These are phyloP conservation scores for Fusarium decemcellulare DNA, from an alignment of 2,329 filamentous ascomycete genomes.

Conservation along the genomic window DNA sequence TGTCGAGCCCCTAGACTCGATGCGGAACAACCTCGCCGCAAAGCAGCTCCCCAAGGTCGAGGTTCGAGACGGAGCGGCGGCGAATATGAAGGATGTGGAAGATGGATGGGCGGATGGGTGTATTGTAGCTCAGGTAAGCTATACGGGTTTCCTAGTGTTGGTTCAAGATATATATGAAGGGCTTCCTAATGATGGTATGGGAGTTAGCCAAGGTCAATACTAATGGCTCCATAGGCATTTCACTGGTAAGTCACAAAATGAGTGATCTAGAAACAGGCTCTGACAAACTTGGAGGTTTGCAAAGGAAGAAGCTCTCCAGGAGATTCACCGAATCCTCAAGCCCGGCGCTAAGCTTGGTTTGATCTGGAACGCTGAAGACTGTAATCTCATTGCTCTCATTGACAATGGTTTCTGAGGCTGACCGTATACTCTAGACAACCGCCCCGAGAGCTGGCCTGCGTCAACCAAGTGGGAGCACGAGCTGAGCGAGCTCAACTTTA, in stretches of 20 bases:
- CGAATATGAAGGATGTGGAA: slow-evolving; percentile 67
- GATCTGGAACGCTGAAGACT: slow-evolving; percentile 83
- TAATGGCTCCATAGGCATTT: slow-evolving; percentile 58
- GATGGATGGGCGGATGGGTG: slow-evolving; percentile 73
- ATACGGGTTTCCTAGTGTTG: slow-evolving; percentile 9
- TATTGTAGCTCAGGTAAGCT: slow-evolving; percentile 76
- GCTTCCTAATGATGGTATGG: slow-evolving; percentile 2
- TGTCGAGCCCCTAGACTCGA: slow-evolving; percentile 75
- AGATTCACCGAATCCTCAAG: slow-evolving; percentile 77
- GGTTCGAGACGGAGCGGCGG: slow-evolving; percentile 71
- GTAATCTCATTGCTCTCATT: slow-evolving; percentile 55
- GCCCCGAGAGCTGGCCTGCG: slow-evolving; percentile 68
- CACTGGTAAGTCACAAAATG: slow-evolving; percentile 64
- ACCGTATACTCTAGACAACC: slow-evolving; percentile 68
- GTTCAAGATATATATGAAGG: background rate
- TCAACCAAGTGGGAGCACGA: slow-evolving; percentile 73
- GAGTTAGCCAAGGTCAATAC: slow-evolving; percentile 3
- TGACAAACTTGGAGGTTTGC: slow-evolving; percentile 70
- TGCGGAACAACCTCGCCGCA: slow-evolving; percentile 71
- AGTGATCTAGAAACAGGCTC: background rate
- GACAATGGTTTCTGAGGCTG: background rate
- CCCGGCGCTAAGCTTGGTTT: slow-evolving; percentile 73
- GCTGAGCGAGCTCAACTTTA: slow-evolving; percentile 71
- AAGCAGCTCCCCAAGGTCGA: slow-evolving; percentile 71
- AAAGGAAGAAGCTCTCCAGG: slow-evolving; percentile 70